Evolutionary conservation across 2,329 filamentous ascomycete genomes (phyloP).

Genomic region (Ascochyta rabiei): DNA sequence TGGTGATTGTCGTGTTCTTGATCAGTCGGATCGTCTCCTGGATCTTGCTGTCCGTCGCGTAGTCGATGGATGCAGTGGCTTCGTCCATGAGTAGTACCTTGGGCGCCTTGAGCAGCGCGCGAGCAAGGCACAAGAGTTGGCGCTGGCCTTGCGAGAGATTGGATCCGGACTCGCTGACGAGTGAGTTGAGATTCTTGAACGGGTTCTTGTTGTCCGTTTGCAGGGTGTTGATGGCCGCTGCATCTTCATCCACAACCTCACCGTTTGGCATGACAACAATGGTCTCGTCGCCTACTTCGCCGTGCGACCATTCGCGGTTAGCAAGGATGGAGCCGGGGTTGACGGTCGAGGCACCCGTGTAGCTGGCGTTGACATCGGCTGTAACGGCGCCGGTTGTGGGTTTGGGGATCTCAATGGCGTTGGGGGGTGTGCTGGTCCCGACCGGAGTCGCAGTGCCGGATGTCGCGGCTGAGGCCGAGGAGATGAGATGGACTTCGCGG

Average conservation of each 20-base stretch:
- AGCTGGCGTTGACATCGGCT: slow-evolving; percentile 35
- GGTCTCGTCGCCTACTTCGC: slow-evolving; percentile 37
- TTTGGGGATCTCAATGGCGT: slow-evolving; percentile 43
- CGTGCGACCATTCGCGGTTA: slow-evolving; percentile 36
- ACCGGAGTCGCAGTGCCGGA: slow-evolving; percentile 34
- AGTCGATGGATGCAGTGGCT: slow-evolving; percentile 96
- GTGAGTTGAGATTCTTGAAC: slow-evolving; percentile 83
- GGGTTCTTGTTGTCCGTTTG: slow-evolving; percentile 86
- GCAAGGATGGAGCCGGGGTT: slow-evolving; percentile 42
- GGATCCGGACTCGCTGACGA: slow-evolving; percentile 86
- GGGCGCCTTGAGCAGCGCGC: slow-evolving; percentile 88
- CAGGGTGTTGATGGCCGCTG: slow-evolving; percentile 33
- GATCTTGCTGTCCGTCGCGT: slow-evolving; percentile 92
- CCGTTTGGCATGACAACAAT: slow-evolving; percentile 41
- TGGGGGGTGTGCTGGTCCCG: slow-evolving; percentile 25
- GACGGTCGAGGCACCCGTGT: slow-evolving; percentile 35
- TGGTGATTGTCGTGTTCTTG: slow-evolving; percentile 90
- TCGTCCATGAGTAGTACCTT: slow-evolving; percentile 99
- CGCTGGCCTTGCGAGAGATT: slow-evolving; percentile 97
- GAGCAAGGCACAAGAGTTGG: slow-evolving; percentile 90
- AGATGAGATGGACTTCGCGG: slow-evolving; percentile 85
- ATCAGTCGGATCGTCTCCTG: slow-evolving; percentile 96
- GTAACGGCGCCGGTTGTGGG: slow-evolving; percentile 33
- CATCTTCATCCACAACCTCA: slow-evolving; percentile 35
- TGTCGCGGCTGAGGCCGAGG: slow-evolving; percentile 49